Conservation (phyloP, 1,284 basidiomycete species). For the Fomitopsis betulina region DNA sequence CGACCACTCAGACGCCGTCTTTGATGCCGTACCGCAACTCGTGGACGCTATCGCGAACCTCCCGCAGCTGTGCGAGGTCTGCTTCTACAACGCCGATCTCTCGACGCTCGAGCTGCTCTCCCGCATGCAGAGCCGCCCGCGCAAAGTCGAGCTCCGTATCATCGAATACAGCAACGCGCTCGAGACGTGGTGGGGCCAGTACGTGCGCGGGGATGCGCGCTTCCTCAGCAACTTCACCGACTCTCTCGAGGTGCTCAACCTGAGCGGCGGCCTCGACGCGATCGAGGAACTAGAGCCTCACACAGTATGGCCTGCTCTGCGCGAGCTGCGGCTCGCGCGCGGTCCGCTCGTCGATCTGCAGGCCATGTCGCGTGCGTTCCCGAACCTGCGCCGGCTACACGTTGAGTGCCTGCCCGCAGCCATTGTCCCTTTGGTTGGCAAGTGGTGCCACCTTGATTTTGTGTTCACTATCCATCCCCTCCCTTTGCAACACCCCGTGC, state of each 20-base stretch:
- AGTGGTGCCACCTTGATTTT: background rate
- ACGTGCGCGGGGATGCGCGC: background rate
- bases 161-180: background rate
- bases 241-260: background rate
- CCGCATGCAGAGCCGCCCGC: background rate
- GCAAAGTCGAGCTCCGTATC: background rate
- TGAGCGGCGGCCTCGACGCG: background rate
- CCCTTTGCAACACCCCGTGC: background rate
- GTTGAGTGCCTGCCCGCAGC: background rate
- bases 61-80: background rate
- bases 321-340: background rate
- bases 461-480: background rate
- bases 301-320: background rate
- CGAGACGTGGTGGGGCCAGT: background rate
- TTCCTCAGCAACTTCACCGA: background rate
- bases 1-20: background rate
- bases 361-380: background rate
- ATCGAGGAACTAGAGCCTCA: background rate
- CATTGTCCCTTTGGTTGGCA: no score
- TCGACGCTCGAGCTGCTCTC: background rate
- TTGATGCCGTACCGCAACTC: background rate
- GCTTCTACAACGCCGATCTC: background rate
- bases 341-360: background rate
- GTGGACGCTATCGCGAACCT: constrained; percentile 1
- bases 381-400: background rate